phyloP scores from a whole-genome alignment of 106 monocot genomes.

The Triglochin maritima region DNA sequence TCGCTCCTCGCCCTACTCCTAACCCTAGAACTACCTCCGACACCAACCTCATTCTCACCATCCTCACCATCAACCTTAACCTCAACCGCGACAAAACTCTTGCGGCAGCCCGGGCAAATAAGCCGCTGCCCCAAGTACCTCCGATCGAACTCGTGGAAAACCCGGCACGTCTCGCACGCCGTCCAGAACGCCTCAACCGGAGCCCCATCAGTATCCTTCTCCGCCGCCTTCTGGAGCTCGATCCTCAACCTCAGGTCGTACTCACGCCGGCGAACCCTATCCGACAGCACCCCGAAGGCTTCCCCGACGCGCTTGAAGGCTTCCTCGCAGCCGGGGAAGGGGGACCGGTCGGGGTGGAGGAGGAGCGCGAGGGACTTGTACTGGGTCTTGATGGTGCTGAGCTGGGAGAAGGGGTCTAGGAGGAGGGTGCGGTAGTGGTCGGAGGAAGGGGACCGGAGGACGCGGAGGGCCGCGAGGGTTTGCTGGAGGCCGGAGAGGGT shows the following conservation, averaged over 20 bases:
- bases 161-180: slow-evolving; percentile 48
- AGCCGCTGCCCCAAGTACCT: slow-evolving; percentile 51
- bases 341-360: slow-evolving; percentile 40
- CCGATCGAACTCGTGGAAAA: slow-evolving; percentile 77
- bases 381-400: slow-evolving; percentile 26
- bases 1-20: background rate
- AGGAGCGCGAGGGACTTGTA: slow-evolving; percentile 51
- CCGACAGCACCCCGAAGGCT: slow-evolving; percentile 51
- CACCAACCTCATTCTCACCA: background rate
- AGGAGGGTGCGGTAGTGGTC: slow-evolving; percentile 51
- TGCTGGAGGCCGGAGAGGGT: slow-evolving; percentile 22
- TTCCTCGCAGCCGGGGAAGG: slow-evolving; percentile 27
- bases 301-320: slow-evolving; percentile 55
- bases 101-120: slow-evolving; percentile 60
- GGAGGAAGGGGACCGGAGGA: slow-evolving; percentile 41
- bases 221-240: background rate
- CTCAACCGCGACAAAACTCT: slow-evolving; percentile 64
- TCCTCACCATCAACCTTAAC: slow-evolving; percentile 12
- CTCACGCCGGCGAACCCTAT: slow-evolving; percentile 24
- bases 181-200: slow-evolving; percentile 63
- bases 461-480: slow-evolving; percentile 36
- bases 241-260: slow-evolving; percentile 33
- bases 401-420: slow-evolving; percentile 35
- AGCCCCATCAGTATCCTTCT: background rate
- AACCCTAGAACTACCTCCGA: background rate